Evolutionary conservation across 441 rosid species (phyloP).

Genomic region (Croton setiger): DNA sequence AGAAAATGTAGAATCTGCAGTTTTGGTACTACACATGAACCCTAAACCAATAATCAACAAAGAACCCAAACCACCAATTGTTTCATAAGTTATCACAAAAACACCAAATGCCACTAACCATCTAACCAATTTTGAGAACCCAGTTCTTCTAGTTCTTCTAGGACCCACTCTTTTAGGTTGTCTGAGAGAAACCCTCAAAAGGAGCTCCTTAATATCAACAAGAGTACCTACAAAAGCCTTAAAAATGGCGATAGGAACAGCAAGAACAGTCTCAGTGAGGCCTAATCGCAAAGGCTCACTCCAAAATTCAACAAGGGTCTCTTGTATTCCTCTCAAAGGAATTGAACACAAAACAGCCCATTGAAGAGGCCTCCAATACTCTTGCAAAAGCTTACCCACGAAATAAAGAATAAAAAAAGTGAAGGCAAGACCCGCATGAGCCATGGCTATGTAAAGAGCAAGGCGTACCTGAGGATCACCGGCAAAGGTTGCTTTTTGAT

Average conservation of each 20-base stretch:
- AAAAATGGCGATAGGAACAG: conserved; percentile 72
- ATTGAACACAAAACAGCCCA: conserved; percentile 96
- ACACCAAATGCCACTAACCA: conserved; percentile 83
- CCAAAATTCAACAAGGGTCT: conserved; percentile 88
- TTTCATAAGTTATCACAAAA: conserved; percentile 75
- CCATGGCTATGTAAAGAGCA: conserved; percentile 95
- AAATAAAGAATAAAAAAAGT: conserved; percentile 62
- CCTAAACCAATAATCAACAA: conserved; percentile 62
- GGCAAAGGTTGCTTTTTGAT: conserved; percentile 29
- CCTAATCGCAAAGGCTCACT: conserved; percentile 69
- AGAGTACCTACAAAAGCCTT: conserved; percentile 72
- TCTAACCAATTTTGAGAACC: conserved; percentile 65
- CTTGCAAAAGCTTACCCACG: conserved; percentile 75
- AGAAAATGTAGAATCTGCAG: conserved; percentile 60
- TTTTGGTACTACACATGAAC: conserved; percentile 54
- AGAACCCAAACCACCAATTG: conserved; percentile 63
- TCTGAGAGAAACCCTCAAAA: conserved; percentile 49
- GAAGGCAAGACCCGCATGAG: conserved; percentile 89
- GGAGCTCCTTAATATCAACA: conserved; percentile 63
- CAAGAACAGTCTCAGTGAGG: conserved; percentile 82
- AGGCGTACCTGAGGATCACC: conserved; percentile 78
- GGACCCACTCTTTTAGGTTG: conserved; percentile 38
- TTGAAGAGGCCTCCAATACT: conserved; percentile 81
- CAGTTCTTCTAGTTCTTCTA: conserved; percentile 38
- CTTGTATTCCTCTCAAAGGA: conserved; percentile 83